Base-by-base conservation (phyloP, 352 stramenopile genomes). In the Pythium brachiatum region DNA sequence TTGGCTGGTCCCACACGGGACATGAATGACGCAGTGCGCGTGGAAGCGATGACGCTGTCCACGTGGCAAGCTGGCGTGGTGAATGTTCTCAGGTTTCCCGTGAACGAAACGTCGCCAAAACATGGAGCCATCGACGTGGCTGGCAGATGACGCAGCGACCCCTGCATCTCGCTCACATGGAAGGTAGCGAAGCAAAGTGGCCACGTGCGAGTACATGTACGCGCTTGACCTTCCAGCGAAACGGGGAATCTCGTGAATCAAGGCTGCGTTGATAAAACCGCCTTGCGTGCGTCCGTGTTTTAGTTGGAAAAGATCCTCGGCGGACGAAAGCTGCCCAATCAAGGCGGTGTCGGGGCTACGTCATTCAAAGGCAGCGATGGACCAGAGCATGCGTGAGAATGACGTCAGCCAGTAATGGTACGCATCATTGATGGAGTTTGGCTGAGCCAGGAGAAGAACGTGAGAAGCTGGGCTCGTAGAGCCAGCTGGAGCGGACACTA, bases 1-100 rank as follows among this genome's bases (percentile, higher is more conserved):
- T 53, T 53, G 23, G 27, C 20, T 53, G 23, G 25, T 53, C 29
- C 32, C 44, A 53, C 31, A 60, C 27, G 60, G 52, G 60, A 60
- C 60, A 60, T 56, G 51, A 50, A 66, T 66, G 60, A 66, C 60
- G 52, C 51, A 60, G 52, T 34, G 23, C 41, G 53, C 51, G 60
- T 54, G 54, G 55, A 54, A 16, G 43, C 41, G 47, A 63, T 68
- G 61, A 68, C 61, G 61, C 61, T 36, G 61, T 31, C 27, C 61
- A 56, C 54, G 53, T 68, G 55, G 61, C 44, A 48, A 15, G 18
- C n/a, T 27, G 18, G 13, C 27, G 44, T 44, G 0, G 31, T 52
- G 50, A 65, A 51, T 53, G 8, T 64, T 64, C 29, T 64, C 48
- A 27, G 41, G 41, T 48, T 48, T 48, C n/a, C 41, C 41, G 29